Conservation (phyloP, 352 stramenopile genomes). For the Halophytophthora polymorphica region DNA sequence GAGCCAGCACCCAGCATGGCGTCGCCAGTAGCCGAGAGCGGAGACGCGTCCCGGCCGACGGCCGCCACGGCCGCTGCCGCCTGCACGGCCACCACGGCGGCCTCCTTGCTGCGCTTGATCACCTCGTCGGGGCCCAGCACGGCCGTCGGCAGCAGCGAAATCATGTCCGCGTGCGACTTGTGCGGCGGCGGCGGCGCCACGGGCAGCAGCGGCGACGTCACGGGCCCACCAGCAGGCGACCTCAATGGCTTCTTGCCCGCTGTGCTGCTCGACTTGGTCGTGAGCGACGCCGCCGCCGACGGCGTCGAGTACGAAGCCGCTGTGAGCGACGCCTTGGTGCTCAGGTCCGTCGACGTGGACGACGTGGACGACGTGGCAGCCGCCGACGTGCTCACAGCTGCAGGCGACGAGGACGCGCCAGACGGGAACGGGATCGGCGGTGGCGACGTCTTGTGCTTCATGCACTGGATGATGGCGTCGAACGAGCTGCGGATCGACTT, state of each 20-base stretch:
- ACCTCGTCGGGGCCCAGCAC: constrained; percentile 75
- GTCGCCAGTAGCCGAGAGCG: constrained; percentile 46
- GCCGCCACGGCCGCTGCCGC: constrained; percentile 64
- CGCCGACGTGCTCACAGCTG: constrained; percentile 1
- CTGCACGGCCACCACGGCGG: constrained; percentile 69
- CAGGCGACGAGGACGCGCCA: constrained; percentile 4
- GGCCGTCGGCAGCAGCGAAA: constrained; percentile 49
- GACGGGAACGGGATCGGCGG: constrained; percentile 66
- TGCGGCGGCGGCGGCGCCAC: constrained; percentile 51
- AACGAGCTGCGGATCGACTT: constrained; percentile 81
- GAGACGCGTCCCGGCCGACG: constrained; percentile 38
- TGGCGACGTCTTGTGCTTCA: constrained; percentile 77
- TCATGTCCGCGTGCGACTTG: constrained; percentile 79
- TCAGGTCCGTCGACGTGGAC: constrained; percentile 20
- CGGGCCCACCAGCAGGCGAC: constrained; percentile 4
- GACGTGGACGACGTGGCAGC: constrained; percentile 3
- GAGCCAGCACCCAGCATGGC: constrained; percentile 50
- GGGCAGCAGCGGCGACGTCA: constrained; percentile 23
- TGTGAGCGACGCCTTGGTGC: constrained; percentile 30
- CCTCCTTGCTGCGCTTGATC: constrained; percentile 85
- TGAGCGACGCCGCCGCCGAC: constrained; percentile 4
- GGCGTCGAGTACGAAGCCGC: constrained; percentile 18
- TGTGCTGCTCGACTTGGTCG: constrained; percentile 16
- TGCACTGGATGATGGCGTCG: constrained; percentile 81
- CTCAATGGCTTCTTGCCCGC: constrained; percentile 19